Percentiles rank a stretch among this genome's conserved stretches.
Conservation (phyloP, 148 eudicot species). For the Rhododendron molle region DNA sequence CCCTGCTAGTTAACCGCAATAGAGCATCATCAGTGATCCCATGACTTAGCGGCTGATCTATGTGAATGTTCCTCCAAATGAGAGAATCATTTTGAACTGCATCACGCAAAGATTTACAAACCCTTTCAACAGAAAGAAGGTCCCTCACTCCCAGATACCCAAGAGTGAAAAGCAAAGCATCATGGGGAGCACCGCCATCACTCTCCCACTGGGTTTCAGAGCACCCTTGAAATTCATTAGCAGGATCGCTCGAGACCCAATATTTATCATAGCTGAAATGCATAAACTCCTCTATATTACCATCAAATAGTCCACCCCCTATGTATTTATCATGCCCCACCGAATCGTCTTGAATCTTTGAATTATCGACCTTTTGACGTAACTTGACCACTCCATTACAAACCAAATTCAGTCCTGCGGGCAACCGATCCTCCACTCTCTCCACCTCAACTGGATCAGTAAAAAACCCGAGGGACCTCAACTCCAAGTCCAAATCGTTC, state of each 20-base stretch:
- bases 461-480: constrained; percentile 13
- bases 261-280: constrained; percentile 17
- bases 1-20: constrained; percentile 33
- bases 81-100: constrained; percentile 36
- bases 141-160: constrained; percentile 37
- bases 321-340: background rate
- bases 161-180: constrained; percentile 33
- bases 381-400: constrained; percentile 17
- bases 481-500: constrained; percentile 17
- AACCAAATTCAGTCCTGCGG: constrained; percentile 21
- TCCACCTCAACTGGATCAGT: constrained; percentile 13
- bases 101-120: constrained; percentile 37
- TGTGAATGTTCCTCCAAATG: constrained; percentile 34
- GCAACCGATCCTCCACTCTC: constrained; percentile 15
- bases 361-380: background rate
- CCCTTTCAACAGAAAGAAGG: constrained; percentile 45
- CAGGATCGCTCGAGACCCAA: background rate
- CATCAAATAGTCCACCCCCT: constrained; percentile 10
- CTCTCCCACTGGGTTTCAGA: background rate
- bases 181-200: constrained; percentile 30
- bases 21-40: constrained; percentile 35
- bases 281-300: constrained; percentile 19
- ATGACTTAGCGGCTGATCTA: constrained; percentile 26
- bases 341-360: background rate
- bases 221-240: constrained; percentile 3